Conservation (phyloP, 2,329 filamentous ascomycete genomes). For the Botrytis fabae region DNA sequence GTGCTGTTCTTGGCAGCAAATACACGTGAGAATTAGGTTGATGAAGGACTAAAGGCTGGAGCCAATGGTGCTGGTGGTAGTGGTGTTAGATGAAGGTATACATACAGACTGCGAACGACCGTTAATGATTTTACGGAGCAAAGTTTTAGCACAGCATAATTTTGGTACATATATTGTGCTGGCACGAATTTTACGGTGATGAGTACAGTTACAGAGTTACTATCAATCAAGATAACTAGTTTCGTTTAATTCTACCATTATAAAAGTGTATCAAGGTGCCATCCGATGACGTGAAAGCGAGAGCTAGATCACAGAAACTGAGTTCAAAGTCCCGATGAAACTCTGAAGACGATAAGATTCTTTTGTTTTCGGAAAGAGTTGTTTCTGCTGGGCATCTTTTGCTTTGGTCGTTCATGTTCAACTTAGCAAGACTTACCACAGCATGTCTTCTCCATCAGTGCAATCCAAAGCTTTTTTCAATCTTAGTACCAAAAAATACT, state of each 20-base stretch:
- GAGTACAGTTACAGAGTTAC: not conserved
- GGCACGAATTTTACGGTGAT: not conserved
- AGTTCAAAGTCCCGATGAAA: not conserved
- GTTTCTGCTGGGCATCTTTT: not conserved
- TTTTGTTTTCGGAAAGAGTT: not conserved
- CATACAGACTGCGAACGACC: not conserved
- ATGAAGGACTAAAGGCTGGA: not conserved
- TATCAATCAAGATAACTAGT: not conserved
- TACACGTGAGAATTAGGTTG: not conserved
- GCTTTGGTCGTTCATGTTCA: not conserved
- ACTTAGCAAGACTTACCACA: not conserved
- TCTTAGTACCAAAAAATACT: not conserved
- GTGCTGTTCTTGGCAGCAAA: not conserved
- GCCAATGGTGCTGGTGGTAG: not conserved
- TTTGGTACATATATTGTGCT: not conserved
- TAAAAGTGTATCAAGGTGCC: not conserved
- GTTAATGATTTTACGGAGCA: not conserved
- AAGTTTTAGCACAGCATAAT: rapidly evolving
- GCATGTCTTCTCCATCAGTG: not conserved
- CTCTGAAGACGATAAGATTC: no score
- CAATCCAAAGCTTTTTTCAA: not conserved
- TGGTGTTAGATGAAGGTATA: no score
- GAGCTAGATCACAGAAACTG: not conserved
- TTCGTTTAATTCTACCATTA: not conserved
- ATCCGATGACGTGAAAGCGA: not conserved